phyloP scores from a whole-genome alignment of 2,329 filamentous ascomycete genomes.

The Colletotrichum coccodes region DNA sequence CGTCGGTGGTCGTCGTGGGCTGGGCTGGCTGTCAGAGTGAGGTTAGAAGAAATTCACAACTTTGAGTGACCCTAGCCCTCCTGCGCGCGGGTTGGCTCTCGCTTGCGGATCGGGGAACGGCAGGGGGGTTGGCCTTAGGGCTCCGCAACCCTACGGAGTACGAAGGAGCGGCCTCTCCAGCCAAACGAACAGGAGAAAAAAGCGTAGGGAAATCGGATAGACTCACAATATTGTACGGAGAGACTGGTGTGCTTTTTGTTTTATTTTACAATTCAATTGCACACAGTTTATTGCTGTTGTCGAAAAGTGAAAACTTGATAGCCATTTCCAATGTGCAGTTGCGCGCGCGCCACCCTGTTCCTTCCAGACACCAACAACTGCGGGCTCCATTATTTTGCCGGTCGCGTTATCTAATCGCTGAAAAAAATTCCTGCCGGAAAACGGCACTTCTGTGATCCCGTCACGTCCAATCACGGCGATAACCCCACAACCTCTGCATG shows the following conservation, averaged over 20 bases:
- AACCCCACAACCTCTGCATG: constrained; percentile 32
- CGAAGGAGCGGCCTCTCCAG: constrained; percentile 16
- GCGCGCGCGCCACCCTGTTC: neutral
- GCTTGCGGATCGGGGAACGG: constrained; percentile 53
- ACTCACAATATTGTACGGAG: neutral
- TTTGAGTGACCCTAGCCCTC: constrained; percentile 49
- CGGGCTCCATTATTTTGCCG: neutral
- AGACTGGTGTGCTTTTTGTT: neutral
- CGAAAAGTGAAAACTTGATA: neutral
- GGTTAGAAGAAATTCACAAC: constrained; percentile 56
- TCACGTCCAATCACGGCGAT: constrained; percentile 18
- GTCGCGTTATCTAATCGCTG: constrained; percentile 18
- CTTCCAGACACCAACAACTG: neutral
- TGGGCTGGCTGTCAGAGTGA: constrained; percentile 44
- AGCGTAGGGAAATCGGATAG: neutral
- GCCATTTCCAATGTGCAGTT: neutral
- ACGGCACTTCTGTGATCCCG: constrained; percentile 17
- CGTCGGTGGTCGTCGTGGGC: constrained; percentile 49
- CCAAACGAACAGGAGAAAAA: constrained; percentile 16
- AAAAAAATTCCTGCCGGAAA: constrained; percentile 13
- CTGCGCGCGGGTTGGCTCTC: constrained; percentile 52
- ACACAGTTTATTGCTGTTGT: neutral
- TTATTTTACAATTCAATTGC: neutral
- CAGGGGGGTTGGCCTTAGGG: constrained; percentile 46
- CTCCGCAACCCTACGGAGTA: constrained; percentile 48